Evolutionary conservation across 495 filamentous ascomycete genomes (phyloP).

Genomic region (Podospora sp.): DNA sequence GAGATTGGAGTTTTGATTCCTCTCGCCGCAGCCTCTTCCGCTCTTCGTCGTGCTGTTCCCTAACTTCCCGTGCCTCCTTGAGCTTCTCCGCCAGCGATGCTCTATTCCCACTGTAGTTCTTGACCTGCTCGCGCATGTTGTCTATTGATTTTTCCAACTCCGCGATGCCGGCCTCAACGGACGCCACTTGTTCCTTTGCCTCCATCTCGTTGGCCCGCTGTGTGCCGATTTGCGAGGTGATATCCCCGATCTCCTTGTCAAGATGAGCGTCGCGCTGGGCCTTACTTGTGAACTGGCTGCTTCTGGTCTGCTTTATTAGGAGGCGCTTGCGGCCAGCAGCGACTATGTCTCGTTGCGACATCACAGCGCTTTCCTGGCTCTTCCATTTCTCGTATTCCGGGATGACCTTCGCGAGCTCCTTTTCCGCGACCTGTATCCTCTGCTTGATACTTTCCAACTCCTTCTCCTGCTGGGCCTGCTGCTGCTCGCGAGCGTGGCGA

Average conservation of each 20-base stretch:
- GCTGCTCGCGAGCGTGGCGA: slow-evolving; percentile 74
- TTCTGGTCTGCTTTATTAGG: slow-evolving; percentile 93
- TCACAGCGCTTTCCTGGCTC: slow-evolving; percentile 69
- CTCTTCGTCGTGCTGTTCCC: slow-evolving; percentile 81
- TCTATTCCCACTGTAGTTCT: slow-evolving; percentile 74
- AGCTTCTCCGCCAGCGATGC: slow-evolving; percentile 71
- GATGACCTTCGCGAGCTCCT: slow-evolving; percentile 68
- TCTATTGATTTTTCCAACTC: slow-evolving; percentile 73
- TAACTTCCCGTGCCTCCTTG: slow-evolving; percentile 74
- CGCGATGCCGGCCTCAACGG: slow-evolving; percentile 69
- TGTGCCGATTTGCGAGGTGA: slow-evolving; percentile 70
- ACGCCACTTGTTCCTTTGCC: slow-evolving; percentile 80
- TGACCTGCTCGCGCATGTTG: slow-evolving; percentile 69
- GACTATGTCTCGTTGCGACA: slow-evolving; percentile 70
- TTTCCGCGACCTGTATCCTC: slow-evolving; percentile 75
- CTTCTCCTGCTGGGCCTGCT: slow-evolving; percentile 66
- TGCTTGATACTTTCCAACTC: slow-evolving; percentile 73
- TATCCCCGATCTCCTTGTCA: slow-evolving; percentile 77
- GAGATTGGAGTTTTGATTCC: slow-evolving; percentile 79
- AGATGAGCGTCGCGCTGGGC: slow-evolving; percentile 85
- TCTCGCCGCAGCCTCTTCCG: slow-evolving; percentile 90
- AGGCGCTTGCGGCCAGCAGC: slow-evolving; percentile 77
- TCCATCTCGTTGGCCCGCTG: slow-evolving; percentile 81
- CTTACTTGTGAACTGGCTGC: slow-evolving; percentile 83
- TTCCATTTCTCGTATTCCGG: slow-evolving; percentile 76